A percentile compares a stretch with the other conserved stretches of the same genome.
Conservation (phyloP, 1,284 basidiomycete species). For the Tylopilus orsonianus region DNA sequence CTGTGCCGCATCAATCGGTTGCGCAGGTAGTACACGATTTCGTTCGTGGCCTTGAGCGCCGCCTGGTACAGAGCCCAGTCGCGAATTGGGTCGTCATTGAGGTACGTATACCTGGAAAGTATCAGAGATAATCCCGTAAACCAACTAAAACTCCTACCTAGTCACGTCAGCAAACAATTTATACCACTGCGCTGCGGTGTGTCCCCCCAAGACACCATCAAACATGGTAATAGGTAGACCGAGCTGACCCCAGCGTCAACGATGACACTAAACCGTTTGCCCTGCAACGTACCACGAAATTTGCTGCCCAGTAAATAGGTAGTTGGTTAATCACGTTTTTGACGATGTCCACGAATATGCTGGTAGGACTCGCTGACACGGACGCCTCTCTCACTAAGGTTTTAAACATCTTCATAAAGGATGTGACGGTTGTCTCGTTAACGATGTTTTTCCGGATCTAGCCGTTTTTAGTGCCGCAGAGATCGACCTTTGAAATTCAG, state of each 20-base stretch:
- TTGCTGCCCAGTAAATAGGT: slow-evolving; percentile 65
- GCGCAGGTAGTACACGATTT: slow-evolving; percentile 43
- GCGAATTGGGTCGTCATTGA: slow-evolving; percentile 51
- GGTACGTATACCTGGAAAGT: slow-evolving; percentile 55
- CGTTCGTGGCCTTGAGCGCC: slow-evolving; percentile 40
- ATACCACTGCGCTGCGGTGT: slow-evolving; percentile 51
- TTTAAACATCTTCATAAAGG: slow-evolving; percentile 14
- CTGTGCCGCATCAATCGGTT: slow-evolving; percentile 36
- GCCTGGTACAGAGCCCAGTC: slow-evolving; percentile 61
- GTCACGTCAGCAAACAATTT: slow-evolving; percentile 54
- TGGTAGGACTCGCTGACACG: slow-evolving; percentile 33
- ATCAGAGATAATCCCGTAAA: slow-evolving; percentile 1
- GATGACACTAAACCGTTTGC: neutral
- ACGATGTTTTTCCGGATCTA: slow-evolving; percentile 16
- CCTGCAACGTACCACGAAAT: slow-evolving; percentile 50
- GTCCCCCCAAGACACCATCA: slow-evolving; percentile 45
- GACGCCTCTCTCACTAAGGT: slow-evolving; percentile 20
- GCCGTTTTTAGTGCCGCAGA: neutral
- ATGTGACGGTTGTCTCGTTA: slow-evolving; percentile 10
- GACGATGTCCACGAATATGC: slow-evolving; percentile 62
- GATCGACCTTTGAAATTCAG: neutral
- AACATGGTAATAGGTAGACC: slow-evolving; percentile 64
- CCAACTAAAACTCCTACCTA: slow-evolving; percentile 36
- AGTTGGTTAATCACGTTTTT: slow-evolving; percentile 69
- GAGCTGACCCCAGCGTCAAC: slow-evolving; percentile 37